phyloP scores from a whole-genome alignment of 2,329 filamentous ascomycete species.

The Colletotrichum horii region DNA sequence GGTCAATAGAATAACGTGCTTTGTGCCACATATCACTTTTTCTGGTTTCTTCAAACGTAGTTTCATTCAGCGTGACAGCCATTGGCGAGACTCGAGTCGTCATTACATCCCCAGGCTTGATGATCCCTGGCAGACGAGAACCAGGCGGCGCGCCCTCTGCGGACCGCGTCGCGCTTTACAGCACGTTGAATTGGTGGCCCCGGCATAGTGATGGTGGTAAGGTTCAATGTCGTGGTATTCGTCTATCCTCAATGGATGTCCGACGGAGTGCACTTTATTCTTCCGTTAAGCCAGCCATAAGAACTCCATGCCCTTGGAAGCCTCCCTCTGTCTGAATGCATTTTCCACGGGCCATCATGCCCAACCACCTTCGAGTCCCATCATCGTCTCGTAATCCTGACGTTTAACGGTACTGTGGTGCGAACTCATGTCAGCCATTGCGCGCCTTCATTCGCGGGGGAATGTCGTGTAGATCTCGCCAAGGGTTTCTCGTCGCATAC shows the following conservation, averaged over 20 bases:
- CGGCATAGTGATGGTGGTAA: slow-evolving; percentile 4
- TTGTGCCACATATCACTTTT: background rate
- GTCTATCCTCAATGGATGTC: slow-evolving; percentile 48
- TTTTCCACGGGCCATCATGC: slow-evolving; percentile 38
- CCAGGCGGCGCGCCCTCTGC: background rate
- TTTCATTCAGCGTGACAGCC: background rate
- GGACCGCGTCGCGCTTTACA: background rate
- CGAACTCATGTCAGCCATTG: slow-evolving; percentile 22
- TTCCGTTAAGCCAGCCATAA: slow-evolving; percentile 46
- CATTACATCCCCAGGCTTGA: slow-evolving; percentile 13
- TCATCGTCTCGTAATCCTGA: slow-evolving; percentile 18
- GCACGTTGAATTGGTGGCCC: background rate
- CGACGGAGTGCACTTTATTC: slow-evolving; percentile 43
- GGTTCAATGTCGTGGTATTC: slow-evolving; percentile 47
- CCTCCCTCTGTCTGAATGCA: slow-evolving; percentile 45
- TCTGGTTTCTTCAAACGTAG: background rate
- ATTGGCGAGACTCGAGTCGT: background rate
- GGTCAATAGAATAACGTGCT: slow-evolving; percentile 18
- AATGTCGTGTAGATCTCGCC: background rate
- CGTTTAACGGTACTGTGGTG: slow-evolving; percentile 42
- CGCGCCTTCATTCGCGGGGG: background rate
- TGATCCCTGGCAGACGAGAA: background rate
- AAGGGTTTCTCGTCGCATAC: slow-evolving; percentile 43
- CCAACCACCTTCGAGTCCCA: slow-evolving; percentile 19
- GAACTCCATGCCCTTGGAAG: slow-evolving; percentile 48